Conservation (phyloP, 768 basidiomycete species). For the Tulasnella sp. region DNA sequence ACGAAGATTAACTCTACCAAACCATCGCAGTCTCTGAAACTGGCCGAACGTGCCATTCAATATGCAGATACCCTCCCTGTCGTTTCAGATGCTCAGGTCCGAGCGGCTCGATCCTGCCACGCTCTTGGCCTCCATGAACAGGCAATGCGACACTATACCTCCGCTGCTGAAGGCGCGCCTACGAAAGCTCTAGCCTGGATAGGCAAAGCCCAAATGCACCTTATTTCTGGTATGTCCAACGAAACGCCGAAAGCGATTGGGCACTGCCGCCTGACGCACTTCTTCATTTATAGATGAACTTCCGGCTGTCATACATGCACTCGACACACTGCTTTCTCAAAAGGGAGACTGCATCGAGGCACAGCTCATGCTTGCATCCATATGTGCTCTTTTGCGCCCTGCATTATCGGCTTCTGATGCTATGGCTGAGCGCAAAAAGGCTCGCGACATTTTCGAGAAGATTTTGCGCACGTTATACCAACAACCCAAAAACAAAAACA, state of each 20-base stretch:
- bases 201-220: conserved; percentile 78
- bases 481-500: neutral
- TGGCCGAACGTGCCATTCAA: conserved; percentile 89
- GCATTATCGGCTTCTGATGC: conserved; percentile 67
- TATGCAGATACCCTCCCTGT: conserved; percentile 82
- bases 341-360: conserved; percentile 49
- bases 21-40: conserved; percentile 60
- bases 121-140: conserved; percentile 50
- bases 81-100: conserved; percentile 76
- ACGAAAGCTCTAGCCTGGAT: conserved; percentile 72
- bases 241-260: neutral
- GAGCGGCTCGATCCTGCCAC: conserved; percentile 73
- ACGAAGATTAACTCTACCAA: neutral
- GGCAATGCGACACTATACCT: conserved; percentile 60
- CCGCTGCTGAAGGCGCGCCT: conserved; percentile 55
- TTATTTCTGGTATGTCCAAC: conserved; percentile 66
- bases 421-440: conserved; percentile 55
- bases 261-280: neutral
- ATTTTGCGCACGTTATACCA: conserved; percentile 39
- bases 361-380: conserved; percentile 76
- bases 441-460: conserved; percentile 74
- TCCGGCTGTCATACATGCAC: conserved; percentile 74
- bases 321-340: conserved; percentile 60
- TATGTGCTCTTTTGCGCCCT: conserved; percentile 73
- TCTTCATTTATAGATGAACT: conserved; percentile 56